A percentile compares a stretch with the other conserved stretches of the same genome.
Conservation (phyloP, 2,329 filamentous ascomycete species). For the Trichoderma citrinoviride region DNA sequence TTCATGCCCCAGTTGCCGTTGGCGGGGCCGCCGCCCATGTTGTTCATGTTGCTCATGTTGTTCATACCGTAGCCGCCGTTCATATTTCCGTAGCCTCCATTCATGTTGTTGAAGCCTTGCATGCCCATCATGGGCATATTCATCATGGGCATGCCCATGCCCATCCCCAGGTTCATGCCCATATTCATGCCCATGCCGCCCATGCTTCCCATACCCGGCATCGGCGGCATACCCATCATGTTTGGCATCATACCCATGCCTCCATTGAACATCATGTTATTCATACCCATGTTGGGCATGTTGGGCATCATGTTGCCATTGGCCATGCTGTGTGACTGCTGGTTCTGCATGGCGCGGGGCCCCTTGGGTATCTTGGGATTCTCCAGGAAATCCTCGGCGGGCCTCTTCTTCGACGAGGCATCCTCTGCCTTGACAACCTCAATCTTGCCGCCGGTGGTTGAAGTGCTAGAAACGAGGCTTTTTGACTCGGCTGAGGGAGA, state of each 20-base stretch:
- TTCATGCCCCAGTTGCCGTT: slow-evolving; percentile 27
- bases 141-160: slow-evolving; percentile 31
- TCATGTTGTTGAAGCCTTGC: slow-evolving; percentile 33
- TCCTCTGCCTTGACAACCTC: slow-evolving; percentile 34
- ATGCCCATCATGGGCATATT: slow-evolving; percentile 31
- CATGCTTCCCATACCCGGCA: slow-evolving; percentile 30
- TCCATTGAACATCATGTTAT: slow-evolving; percentile 39
- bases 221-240: slow-evolving; percentile 38
- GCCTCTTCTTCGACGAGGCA: slow-evolving; percentile 68
- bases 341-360: slow-evolving; percentile 62
- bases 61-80: slow-evolving; percentile 34
- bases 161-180: slow-evolving; percentile 34
- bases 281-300: slow-evolving; percentile 40
- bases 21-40: slow-evolving; percentile 23
- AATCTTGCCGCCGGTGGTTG: slow-evolving; percentile 39
- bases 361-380: slow-evolving; percentile 65
- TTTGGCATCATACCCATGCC: slow-evolving; percentile 38
- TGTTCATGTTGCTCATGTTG: slow-evolving; percentile 35
- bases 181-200: slow-evolving; percentile 29
- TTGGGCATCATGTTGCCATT: slow-evolving; percentile 48
- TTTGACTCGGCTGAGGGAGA: slow-evolving; percentile 35
- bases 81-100: slow-evolving; percentile 34
- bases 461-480: slow-evolving; percentile 29
- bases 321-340: slow-evolving; percentile 46
- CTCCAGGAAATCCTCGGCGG: slow-evolving; percentile 69